Base-by-base conservation (phyloP, 345 rosid genomes). In the Eutrema yunnanense region DNA sequence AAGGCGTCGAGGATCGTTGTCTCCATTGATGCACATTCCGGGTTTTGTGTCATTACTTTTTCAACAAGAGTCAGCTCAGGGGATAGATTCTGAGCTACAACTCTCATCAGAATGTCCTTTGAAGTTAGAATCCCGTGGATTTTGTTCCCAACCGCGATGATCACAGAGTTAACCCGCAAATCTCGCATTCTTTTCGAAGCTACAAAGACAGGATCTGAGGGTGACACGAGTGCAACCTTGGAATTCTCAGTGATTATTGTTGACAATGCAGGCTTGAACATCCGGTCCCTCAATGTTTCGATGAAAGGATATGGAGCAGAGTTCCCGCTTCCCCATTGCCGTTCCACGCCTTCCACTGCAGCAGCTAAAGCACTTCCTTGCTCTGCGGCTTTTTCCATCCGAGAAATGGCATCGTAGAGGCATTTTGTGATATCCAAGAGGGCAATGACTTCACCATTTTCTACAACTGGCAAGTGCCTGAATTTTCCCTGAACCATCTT, bases 401-500 rank as follows among this genome's bases (percentile, higher is more conserved):
- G 82, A 13, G 99, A 83, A 48, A 95, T 95, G 29, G 98, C 99
- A 81, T 92, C 98, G 64, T 92, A 95, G 14, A 95, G 90, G 64
- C 99, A 95, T 74, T 84, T 95, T 8, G 98, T 87, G 30, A 95
- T 95, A 78, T 95, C 99, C 73, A 95, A 76, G 57, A 95, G 29
- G 9, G 99, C 99, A 73, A 90, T 95, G 59, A 95, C 99, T 85
- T 95, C 99, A 26, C 98, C 99, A 67, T 87, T 92, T 73, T 95
- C 98, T 10, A 95, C 99, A 51, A 95, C 99, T 9, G 98, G 98
- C 52, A 95, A 96, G 43, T 95, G 98, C 79, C 97, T 84, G 63
- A 95, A 95, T 65, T 88, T 95, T 6, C 99, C 97, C 50, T 90
- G 99, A 33, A 92, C 90, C 99, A 95, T 95, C 82, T 90, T 92